phyloP scores from a whole-genome alignment of 257 asterid genomes.

The Rehmannia glutinosa region DNA sequence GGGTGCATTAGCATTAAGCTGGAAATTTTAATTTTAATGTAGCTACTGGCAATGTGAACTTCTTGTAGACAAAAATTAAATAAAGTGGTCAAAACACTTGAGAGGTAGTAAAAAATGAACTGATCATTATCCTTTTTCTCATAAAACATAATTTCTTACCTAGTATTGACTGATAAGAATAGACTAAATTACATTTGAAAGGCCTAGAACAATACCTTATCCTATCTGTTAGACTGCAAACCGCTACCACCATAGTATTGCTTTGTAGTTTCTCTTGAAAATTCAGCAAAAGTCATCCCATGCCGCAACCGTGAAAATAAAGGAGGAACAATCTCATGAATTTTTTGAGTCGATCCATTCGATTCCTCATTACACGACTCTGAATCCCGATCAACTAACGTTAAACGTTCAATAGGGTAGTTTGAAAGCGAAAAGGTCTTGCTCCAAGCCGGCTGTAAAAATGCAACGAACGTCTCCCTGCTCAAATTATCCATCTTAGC shows the following conservation, averaged over 20 bases:
- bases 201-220: slow-evolving; percentile 7
- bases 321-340: slow-evolving; percentile 57
- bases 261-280: slow-evolving; percentile 75
- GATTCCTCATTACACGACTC: slow-evolving; percentile 17
- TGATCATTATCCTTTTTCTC: not conserved
- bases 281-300: slow-evolving; percentile 91
- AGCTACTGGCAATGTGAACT: too few relatives aligned
- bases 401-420: slow-evolving; percentile 40
- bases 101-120: not conserved
- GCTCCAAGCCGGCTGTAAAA: slow-evolving; percentile 87
- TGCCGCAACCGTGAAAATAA: slow-evolving; percentile 53
- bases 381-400: slow-evolving; percentile 13
- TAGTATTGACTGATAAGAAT: not conserved
- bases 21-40: not conserved
- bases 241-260: slow-evolving; percentile 78
- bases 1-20: not conserved
- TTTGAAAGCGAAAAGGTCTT: slow-evolving; percentile 57
- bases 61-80: not conserved
- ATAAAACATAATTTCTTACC: not conserved
- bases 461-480: slow-evolving; percentile 81
- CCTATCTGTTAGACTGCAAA: slow-evolving; percentile 67
- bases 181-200: not conserved
- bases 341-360: slow-evolving; percentile 30
- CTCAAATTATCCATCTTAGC: slow-evolving; percentile 46
- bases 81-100: not conserved